Conservation (phyloP, 148 eudicot species). For the Nepenthes gracilis region DNA sequence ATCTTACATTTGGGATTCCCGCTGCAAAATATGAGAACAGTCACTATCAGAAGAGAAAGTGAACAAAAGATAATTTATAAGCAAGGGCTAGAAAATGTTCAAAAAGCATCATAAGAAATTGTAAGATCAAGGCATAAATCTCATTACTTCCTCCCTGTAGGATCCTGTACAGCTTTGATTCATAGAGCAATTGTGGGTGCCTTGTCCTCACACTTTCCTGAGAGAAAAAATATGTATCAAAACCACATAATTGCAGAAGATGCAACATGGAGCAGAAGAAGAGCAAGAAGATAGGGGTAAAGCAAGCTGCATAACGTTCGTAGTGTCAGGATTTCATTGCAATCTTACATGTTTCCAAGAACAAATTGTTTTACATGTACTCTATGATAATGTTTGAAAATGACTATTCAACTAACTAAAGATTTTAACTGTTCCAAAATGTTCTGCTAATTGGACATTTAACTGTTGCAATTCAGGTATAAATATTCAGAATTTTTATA, state of each 20-base stretch:
- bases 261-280: neutral
- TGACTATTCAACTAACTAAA: too few species aligned
- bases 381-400: too few species aligned
- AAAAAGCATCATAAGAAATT: neutral
- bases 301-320: neutral
- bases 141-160: conserved; percentile 94
- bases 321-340: too few species aligned
- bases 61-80: neutral
- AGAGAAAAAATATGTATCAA: conserved; percentile 5
- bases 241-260: neutral
- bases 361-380: too few species aligned
- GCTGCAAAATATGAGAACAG: conserved; percentile 27
- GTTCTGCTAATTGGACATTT: too few species aligned
- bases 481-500: too few species aligned
- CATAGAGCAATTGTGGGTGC: conserved; percentile 87
- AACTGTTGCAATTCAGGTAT: too few species aligned
- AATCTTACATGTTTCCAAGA: too few species aligned
- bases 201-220: conserved; percentile 93
- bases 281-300: neutral
- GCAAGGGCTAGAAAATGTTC: neutral
- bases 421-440: too few species aligned
- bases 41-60: neutral
- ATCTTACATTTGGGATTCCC: conserved; percentile 82
- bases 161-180: conserved; percentile 81
- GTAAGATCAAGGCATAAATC: neutral